Conservation (phyloP, 2,329 filamentous ascomycete genomes). For the Emydomyces testavorans region DNA sequence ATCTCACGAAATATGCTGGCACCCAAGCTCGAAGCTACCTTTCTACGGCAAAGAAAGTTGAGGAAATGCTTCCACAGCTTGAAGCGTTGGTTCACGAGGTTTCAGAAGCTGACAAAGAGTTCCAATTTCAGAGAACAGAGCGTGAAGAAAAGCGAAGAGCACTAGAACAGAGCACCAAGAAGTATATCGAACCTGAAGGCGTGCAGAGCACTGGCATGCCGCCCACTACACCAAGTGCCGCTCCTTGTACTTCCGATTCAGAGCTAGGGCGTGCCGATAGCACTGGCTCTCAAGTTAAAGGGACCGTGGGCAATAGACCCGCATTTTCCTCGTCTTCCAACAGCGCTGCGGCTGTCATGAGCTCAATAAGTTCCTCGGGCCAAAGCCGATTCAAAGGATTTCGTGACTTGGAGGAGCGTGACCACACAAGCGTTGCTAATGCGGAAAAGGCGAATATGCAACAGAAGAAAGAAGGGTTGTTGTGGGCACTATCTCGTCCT, state of each 20-base stretch:
- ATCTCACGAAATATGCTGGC: conserved; percentile 88
- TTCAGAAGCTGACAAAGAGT: conserved; percentile 89
- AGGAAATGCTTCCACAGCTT: conserved; percentile 73
- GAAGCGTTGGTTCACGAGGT: conserved; percentile 83
- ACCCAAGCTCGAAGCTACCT: conserved; percentile 77
- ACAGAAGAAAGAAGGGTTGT: conserved; percentile 79
- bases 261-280: conserved; percentile 65
- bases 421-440: conserved; percentile 42
- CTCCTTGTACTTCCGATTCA: conserved; percentile 49
- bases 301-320: conserved; percentile 39
- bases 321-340: conserved; percentile 33
- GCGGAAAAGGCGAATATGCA: conserved; percentile 49
- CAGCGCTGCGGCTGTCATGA: conserved; percentile 17
- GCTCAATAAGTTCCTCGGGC: conserved; percentile 17
- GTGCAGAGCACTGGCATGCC: conserved; percentile 34
- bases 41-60: conserved; percentile 72
- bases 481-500: conserved; percentile 89
- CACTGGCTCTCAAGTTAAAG: conserved; percentile 55
- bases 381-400: conserved; percentile 72
- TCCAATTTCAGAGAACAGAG: conserved; percentile 87
- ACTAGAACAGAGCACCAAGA: conserved; percentile 74
- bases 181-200: conserved; percentile 59
- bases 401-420: conserved; percentile 79
- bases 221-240: conserved; percentile 25
- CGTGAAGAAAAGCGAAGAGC: conserved; percentile 85